Evolutionary conservation across 2,329 filamentous ascomycete genomes (phyloP), one percentile per base, ranked within the genome.

Genomic region (Pyrenophora teres): DNA sequence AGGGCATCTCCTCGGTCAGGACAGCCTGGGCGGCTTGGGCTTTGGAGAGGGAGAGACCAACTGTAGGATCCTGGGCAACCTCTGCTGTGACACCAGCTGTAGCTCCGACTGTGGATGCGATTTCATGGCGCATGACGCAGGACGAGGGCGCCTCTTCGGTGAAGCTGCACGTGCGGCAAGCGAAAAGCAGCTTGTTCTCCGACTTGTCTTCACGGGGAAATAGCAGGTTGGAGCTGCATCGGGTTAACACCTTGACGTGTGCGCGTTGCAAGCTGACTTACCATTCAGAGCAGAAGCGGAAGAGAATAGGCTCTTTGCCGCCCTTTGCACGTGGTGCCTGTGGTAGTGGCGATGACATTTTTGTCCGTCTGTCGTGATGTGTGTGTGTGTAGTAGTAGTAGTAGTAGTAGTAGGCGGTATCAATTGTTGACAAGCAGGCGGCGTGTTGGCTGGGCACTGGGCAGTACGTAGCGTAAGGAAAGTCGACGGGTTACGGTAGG

Each of bases 221-320:
- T 48, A 99, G 82, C 84, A 99, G 89, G 81, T 99, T 99, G 67
- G 92, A 96, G 80, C 87, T 89, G 64, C 32, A 36, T 23, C 31
- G 23, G 46, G 21, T 60, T 50, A 60, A 48, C 56, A 35, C 39
- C 27, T 15, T 32, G 12, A 4, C 41, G 16, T 37, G 30, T 47
- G 36, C 43, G 23, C 13, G 15, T 4, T 10, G 7, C 4, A 30
- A 21, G 27, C 32, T 16, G 21, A 63, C 78, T 66, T 76, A 88
- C 87, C 94, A 99, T 82, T 99, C 94, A 66, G 91, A 92, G 81
- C 94, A 99, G 83, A 99, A 99, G 70, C 90, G 88, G 77, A 97
- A 99, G 40, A 90, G 92, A 76, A 97, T 92, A 75, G 96, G 91
- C 77, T 93, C 77, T 38, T 72, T 69, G 33, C 62, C 60, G 40